Evolutionary conservation across 23 red algal genomes (phyloP).

Genomic region (Agarophyton chilense): DNA sequence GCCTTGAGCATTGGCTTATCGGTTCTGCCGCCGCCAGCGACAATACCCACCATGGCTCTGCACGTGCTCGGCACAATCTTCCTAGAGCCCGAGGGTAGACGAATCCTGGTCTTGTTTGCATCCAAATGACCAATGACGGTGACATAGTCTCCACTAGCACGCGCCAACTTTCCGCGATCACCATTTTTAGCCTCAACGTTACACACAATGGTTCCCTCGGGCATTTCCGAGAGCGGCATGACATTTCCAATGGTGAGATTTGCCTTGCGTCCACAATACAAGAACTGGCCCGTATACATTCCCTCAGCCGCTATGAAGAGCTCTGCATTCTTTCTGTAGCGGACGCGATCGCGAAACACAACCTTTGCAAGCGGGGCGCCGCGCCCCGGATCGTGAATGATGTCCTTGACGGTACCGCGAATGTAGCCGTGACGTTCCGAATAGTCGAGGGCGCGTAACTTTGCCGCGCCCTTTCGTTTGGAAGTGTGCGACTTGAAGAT

Average conservation of each 20-base stretch:
- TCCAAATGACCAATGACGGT: conserved; percentile 97
- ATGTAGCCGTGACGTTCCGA: conserved; percentile 99
- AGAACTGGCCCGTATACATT: conserved; percentile 96
- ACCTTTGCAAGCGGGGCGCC: conserved; percentile 97
- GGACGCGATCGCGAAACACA: conserved; percentile 94
- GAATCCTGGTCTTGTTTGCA: conserved; percentile 92
- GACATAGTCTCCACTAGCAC: conserved; percentile 90
- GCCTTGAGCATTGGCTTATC: conserved; percentile 99
- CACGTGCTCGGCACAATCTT: conserved; percentile 93
- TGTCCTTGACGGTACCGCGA: conserved; percentile 84
- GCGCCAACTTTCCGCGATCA: conserved; percentile 93
- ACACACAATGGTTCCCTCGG: conserved; percentile 97
- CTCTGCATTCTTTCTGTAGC: conserved; percentile 84
- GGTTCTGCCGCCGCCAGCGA: conserved; percentile 92
- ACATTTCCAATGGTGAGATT: conserved; percentile 95
- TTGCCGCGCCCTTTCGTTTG: conserved; percentile 94
- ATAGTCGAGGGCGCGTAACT: conserved; percentile 89
- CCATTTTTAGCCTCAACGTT: conserved; percentile 98
- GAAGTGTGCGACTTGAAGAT: conserved; percentile 96
- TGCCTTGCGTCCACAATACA: conserved; percentile 96
- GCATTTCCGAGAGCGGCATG: conserved; percentile 87
- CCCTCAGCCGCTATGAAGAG: conserved; percentile 95
- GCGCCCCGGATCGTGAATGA: conserved; percentile 97
- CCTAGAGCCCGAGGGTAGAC: conserved; percentile 88
- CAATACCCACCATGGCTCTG: conserved; percentile 98